phyloP scores from a whole-genome alignment of 2,329 filamentous ascomycete genomes.

The Albifimbria verrucaria region DNA sequence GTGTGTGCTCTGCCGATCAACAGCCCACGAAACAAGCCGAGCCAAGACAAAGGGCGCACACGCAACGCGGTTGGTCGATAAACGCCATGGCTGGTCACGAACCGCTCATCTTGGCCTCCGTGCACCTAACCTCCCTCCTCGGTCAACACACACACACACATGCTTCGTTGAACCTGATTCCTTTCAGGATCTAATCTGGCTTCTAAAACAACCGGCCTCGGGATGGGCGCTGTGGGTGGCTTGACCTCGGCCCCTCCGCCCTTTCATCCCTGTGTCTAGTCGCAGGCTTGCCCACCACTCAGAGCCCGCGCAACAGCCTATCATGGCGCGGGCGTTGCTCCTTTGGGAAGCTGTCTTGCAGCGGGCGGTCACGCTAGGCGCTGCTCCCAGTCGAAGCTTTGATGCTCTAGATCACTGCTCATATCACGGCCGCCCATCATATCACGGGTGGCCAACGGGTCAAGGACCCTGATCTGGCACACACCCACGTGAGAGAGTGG shows the following conservation, averaged over 20 bases:
- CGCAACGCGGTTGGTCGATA: background rate
- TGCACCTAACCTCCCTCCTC: background rate
- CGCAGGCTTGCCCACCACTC: background rate
- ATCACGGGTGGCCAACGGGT: background rate
- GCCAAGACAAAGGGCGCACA: background rate
- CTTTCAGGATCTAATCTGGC: too few species aligned
- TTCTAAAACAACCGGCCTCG: background rate
- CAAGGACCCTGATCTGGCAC: background rate
- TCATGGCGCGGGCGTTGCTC: background rate
- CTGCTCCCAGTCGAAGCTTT: background rate
- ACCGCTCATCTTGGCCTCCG: too few species aligned
- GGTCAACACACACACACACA: background rate
- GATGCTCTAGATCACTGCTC: background rate
- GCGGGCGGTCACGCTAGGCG: background rate
- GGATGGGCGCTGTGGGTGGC: background rate
- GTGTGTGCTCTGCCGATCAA: background rate
- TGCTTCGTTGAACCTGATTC: too few species aligned
- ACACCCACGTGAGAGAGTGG: background rate
- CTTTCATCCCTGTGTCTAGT: background rate
- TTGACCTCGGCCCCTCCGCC: background rate
- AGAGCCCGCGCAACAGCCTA: background rate
- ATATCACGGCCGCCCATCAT: background rate
- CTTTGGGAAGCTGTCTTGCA: background rate
- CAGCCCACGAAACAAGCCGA: background rate
- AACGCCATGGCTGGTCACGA: too few species aligned